phyloP scores from a whole-genome alignment of 441 rosid species.

The Eutrema salsugineum region DNA sequence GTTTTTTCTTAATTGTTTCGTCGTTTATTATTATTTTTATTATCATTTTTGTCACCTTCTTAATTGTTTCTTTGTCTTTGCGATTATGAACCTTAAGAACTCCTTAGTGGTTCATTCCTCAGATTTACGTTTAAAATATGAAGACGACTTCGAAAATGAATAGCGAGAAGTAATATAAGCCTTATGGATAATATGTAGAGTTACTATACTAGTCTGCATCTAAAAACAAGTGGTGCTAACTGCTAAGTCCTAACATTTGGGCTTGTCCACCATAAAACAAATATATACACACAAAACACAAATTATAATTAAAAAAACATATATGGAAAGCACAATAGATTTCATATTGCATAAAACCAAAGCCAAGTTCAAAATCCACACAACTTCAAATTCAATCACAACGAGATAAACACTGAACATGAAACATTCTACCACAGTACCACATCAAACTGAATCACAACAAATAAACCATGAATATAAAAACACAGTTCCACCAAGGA shows the following conservation, averaged over 20 bases:
- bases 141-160: not conserved
- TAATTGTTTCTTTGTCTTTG: too few relatives aligned
- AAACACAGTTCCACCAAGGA: not conserved
- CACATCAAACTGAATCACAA: not conserved
- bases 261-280: not conserved
- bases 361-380: slow-evolving; percentile 3
- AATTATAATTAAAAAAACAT: too few relatives aligned
- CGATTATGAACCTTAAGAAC: too few relatives aligned
- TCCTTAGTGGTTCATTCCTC: not conserved
- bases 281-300: not conserved
- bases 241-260: not conserved
- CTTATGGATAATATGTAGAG: not conserved
- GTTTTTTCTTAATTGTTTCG: too few relatives aligned
- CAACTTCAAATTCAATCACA: not conserved
- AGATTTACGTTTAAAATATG: not conserved
- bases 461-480: not conserved
- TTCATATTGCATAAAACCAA: not conserved
- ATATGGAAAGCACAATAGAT: not conserved
- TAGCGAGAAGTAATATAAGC: not conserved
- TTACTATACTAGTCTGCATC: not conserved
- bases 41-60: too few relatives aligned
- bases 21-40: too few relatives aligned
- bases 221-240: not conserved
- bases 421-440: not conserved
- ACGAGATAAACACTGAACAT: not conserved